These are phyloP conservation scores for Dendrobium chrysotoxum DNA, from an alignment of 106 monocot species.

Conservation along the genomic window DNA sequence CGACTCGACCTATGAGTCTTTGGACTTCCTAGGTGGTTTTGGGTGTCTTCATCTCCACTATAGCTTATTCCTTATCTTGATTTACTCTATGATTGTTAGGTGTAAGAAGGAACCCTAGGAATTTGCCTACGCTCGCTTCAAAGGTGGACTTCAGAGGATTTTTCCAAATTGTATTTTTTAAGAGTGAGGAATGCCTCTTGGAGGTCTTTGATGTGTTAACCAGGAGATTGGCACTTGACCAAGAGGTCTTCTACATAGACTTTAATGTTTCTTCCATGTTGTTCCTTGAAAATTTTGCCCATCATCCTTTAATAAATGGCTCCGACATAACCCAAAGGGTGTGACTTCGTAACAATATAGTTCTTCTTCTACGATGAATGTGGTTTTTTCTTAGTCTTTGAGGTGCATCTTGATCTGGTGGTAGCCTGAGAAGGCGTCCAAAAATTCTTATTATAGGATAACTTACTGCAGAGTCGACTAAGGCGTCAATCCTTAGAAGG, in stretches of 20 bases:
- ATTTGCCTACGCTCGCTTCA: not conserved
- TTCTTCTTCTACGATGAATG: too few relatives aligned
- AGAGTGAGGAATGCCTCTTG: not conserved
- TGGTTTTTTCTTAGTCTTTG: too few relatives aligned
- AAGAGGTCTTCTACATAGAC: not conserved
- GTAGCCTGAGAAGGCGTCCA: too few relatives aligned
- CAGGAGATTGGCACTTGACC: not conserved
- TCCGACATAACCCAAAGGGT: not conserved
- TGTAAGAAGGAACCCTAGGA: not conserved
- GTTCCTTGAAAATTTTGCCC: not conserved
- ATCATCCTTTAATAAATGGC: not conserved
- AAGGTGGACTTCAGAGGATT: not conserved
- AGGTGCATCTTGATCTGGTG: too few relatives aligned
- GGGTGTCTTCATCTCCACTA: not conserved
- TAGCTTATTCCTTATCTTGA: not conserved
- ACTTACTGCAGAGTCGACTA: too few relatives aligned
- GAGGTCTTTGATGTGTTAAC: not conserved
- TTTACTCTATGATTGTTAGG: not conserved
- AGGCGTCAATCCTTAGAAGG: too few relatives aligned
- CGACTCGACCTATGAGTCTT: too few relatives aligned
- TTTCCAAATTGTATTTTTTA: not conserved
- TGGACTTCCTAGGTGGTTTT: too few relatives aligned
- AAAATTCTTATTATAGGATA: too few relatives aligned
- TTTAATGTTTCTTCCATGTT: not conserved
- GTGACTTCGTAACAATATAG: not conserved